Evolutionary conservation across 805 yeast species (phyloP).

Genomic region (Spathaspora girioi): DNA sequence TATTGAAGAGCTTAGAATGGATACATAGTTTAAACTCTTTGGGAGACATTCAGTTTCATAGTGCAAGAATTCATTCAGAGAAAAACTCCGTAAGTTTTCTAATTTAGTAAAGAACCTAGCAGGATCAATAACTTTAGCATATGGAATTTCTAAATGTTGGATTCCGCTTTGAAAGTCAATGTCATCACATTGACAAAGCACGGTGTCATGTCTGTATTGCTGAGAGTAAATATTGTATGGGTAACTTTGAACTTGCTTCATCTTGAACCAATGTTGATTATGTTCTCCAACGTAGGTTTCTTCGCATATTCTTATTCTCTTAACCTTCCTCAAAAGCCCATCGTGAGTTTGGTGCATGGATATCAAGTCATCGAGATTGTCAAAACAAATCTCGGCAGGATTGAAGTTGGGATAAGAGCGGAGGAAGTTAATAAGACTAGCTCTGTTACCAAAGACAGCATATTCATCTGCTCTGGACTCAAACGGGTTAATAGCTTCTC

Average conservation of each 20-base stretch:
- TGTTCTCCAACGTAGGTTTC: not conserved
- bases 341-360: not conserved
- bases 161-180: not conserved
- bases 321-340: not conserved
- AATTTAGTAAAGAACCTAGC: not conserved
- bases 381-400: not conserved
- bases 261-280: not conserved
- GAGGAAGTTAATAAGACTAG: not conserved
- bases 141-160: constrained; percentile 1
- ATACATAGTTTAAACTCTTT: not conserved
- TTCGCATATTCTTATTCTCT: not conserved
- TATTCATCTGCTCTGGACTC: not conserved
- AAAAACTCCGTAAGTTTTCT: not conserved
- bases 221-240: not conserved
- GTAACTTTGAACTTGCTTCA: not conserved
- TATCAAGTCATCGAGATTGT: not conserved
- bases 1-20: not conserved
- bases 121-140: not conserved
- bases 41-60: not conserved
- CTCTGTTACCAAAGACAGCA: not conserved
- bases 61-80: constrained; percentile 1
- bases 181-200: constrained; percentile 1
- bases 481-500: not conserved
- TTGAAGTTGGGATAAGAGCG: not conserved
- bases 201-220: not conserved